Percentiles rank a stretch among this genome's conserved stretches.
Conservation (phyloP, 805 yeast species). For the Metschnikowia continentalis region DNA sequence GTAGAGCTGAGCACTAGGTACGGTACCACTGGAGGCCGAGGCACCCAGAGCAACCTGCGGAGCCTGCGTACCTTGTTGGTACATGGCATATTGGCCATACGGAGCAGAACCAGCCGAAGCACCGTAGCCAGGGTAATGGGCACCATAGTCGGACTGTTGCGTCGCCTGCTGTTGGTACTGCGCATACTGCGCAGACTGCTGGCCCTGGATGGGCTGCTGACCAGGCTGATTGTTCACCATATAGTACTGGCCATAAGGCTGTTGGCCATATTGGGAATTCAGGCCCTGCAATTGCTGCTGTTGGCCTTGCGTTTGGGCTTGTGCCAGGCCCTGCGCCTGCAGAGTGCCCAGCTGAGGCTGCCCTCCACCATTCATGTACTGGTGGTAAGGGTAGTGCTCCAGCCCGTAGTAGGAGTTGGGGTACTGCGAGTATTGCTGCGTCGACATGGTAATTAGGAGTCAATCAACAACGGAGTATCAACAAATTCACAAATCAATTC, state of each 20-base stretch:
- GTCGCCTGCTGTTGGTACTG: slow-evolving; percentile 12
- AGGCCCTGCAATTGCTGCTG: slow-evolving; percentile 14
- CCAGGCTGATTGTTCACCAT: slow-evolving; percentile 17
- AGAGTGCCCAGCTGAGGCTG: slow-evolving; percentile 15
- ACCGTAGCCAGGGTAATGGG: slow-evolving; percentile 17
- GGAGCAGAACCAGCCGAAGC: slow-evolving; percentile 11
- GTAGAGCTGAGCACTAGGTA: slow-evolving; percentile 15
- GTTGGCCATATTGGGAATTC: slow-evolving; percentile 16
- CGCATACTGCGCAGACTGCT: slow-evolving; percentile 9
- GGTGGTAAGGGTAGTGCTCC: slow-evolving; percentile 21
- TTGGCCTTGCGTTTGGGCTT: slow-evolving; percentile 6
- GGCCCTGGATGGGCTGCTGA: slow-evolving; percentile 15
- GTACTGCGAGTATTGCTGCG: slow-evolving; percentile 19
- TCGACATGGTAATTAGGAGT: slow-evolving; percentile 12
- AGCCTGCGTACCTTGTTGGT: slow-evolving; percentile 13
- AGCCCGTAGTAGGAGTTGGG: slow-evolving; percentile 20
- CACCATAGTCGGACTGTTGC: slow-evolving; percentile 14
- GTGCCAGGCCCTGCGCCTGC: slow-evolving; percentile 12
- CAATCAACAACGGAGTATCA: no score
- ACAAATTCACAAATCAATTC: no score
- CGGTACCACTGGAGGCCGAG: slow-evolving; percentile 7
- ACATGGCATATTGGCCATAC: slow-evolving; percentile 17
- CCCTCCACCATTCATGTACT: slow-evolving; percentile 15
- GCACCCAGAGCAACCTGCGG: slow-evolving; percentile 8
- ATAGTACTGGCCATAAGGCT: slow-evolving; percentile 19